These are phyloP conservation scores for Ganoderma lingzhi DNA, from an alignment of 1,284 basidiomycete genomes.

Conservation along the genomic window DNA sequence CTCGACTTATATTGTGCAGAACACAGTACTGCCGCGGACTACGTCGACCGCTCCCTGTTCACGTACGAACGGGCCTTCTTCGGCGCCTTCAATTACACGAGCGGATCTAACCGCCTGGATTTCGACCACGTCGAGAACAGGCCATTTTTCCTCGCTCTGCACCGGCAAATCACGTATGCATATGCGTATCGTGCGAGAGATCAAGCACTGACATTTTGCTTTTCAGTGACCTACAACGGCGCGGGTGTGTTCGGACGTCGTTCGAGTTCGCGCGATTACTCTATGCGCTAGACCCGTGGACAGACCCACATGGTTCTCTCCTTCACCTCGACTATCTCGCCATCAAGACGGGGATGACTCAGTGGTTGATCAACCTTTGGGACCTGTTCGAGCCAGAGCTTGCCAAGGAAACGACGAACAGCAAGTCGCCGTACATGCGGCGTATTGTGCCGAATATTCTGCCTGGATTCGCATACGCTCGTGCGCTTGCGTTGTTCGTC, in stretches of 20 bases:
- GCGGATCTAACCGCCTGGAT: slow-evolving; percentile 83
- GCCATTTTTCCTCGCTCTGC: slow-evolving; percentile 85
- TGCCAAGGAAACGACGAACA: slow-evolving; percentile 46
- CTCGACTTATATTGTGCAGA: slow-evolving; percentile 53
- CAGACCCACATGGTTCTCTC: slow-evolving; percentile 86
- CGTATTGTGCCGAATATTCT: slow-evolving; percentile 42
- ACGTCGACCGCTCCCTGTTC: slow-evolving; percentile 87
- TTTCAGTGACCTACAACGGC: slow-evolving; percentile 78
- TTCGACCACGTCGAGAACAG: slow-evolving; percentile 88
- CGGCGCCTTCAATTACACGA: slow-evolving; percentile 84
- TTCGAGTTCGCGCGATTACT: slow-evolving; percentile 90
- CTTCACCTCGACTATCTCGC: slow-evolving; percentile 89
- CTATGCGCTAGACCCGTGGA: slow-evolving; percentile 82
- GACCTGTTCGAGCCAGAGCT: slow-evolving; percentile 50
- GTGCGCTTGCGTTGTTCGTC: slow-evolving; percentile 75
- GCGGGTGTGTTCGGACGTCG: slow-evolving; percentile 87
- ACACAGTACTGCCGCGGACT: slow-evolving; percentile 85
- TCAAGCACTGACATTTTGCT: slow-evolving; percentile 23
- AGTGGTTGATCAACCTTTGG: slow-evolving; percentile 82
- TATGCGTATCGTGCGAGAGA: slow-evolving; percentile 9
- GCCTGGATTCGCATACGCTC: slow-evolving; percentile 85
- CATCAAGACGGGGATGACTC: slow-evolving; percentile 78
- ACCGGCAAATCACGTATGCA: slow-evolving; percentile 75
- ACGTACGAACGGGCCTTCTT: slow-evolving; percentile 89
- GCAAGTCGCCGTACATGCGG: slow-evolving; percentile 54